A percentile compares a stretch with the other conserved stretches of the same genome.
Evolutionary conservation across 495 filamentous ascomycete species (phyloP).

Genomic region (Aspergillus ostianus): DNA sequence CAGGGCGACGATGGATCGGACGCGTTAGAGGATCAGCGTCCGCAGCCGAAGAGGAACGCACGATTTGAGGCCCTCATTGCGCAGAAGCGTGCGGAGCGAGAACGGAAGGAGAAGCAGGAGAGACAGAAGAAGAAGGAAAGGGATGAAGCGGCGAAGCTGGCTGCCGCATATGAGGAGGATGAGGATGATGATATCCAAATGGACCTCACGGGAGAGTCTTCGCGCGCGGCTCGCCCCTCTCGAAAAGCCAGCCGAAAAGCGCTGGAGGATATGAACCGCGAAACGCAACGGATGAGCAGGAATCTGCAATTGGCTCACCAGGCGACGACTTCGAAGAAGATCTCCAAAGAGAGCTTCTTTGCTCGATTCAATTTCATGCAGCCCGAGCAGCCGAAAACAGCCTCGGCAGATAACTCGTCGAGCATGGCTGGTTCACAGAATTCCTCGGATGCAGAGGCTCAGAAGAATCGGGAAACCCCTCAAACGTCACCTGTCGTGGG

Average conservation of each 20-base stretch:
- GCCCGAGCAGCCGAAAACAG: conserved; percentile 22
- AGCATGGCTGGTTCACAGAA: conserved; percentile 41
- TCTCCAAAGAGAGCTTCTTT: conserved; percentile 80
- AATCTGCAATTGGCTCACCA: conserved; percentile 92
- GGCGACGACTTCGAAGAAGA: conserved; percentile 86
- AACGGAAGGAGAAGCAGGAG: conserved; percentile 60
- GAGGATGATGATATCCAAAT: conserved; percentile 51
- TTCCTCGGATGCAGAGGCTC: conserved; percentile 50
- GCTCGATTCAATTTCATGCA: conserved; percentile 75
- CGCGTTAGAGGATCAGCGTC: conserved; percentile 38
- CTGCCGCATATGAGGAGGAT: conserved; percentile 29
- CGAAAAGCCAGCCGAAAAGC: conserved; percentile 95
- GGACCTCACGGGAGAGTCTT: conserved; percentile 52
- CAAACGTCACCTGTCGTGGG: conserved; percentile 48
- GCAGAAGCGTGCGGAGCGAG: conserved; percentile 66
- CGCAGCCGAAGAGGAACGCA: conserved; percentile 50
- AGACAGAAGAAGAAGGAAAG: conserved; percentile 51
- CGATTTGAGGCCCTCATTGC: conserved; percentile 68
- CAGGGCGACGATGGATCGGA: conserved; percentile 14
- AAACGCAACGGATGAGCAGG: conserved; percentile 86
- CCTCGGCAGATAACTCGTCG: conserved; percentile 35
- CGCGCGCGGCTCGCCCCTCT: conserved; percentile 64
- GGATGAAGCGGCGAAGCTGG: conserved; percentile 38
- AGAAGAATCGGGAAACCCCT: conserved; percentile 44
- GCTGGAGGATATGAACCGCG: conserved; percentile 87